Evolutionary conservation across 805 yeast genomes (phyloP).

Genomic region (Phaffomyces antillensis): DNA sequence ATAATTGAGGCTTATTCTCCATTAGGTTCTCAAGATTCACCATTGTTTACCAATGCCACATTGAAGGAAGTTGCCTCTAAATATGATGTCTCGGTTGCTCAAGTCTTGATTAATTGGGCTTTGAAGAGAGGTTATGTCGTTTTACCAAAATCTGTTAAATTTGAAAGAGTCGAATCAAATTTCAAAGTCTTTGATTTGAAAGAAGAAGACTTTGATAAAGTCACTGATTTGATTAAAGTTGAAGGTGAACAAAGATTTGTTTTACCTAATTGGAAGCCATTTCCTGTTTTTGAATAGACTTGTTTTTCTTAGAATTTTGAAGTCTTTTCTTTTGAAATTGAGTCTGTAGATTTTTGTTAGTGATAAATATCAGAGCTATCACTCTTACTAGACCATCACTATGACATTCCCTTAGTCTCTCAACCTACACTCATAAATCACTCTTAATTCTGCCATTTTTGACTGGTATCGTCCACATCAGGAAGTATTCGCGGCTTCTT

Average conservation of each 20-base stretch:
- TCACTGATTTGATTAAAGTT: constrained; percentile 17
- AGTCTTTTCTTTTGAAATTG: no score
- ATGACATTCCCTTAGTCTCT: no score
- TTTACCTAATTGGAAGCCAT: constrained; percentile 17
- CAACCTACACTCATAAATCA: no score
- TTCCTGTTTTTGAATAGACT: constrained; percentile 32
- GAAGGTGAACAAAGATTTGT: constrained; percentile 27
- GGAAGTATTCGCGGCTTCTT: constrained; percentile 1
- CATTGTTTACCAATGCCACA: constrained; percentile 26
- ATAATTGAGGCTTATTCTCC: constrained; percentile 16
- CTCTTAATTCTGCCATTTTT: background rate
- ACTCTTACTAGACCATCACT: no score
- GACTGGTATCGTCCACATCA: background rate
- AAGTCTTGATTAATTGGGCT: constrained; percentile 52
- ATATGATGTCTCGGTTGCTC: constrained; percentile 37
- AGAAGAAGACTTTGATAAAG: constrained; percentile 21
- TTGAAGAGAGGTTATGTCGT: constrained; percentile 52
- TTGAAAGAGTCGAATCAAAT: constrained; percentile 33
- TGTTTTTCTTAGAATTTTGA: no score
- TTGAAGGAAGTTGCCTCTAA: constrained; percentile 38
- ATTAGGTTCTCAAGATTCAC: constrained; percentile 12
- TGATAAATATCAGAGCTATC: no score
- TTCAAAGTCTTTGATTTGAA: constrained; percentile 10
- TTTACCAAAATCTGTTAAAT: constrained; percentile 40
- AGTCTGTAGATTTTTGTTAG: no score